Conservation (phyloP, 2,329 filamentous ascomycete species). For the Ceratocystis ficicola region DNA sequence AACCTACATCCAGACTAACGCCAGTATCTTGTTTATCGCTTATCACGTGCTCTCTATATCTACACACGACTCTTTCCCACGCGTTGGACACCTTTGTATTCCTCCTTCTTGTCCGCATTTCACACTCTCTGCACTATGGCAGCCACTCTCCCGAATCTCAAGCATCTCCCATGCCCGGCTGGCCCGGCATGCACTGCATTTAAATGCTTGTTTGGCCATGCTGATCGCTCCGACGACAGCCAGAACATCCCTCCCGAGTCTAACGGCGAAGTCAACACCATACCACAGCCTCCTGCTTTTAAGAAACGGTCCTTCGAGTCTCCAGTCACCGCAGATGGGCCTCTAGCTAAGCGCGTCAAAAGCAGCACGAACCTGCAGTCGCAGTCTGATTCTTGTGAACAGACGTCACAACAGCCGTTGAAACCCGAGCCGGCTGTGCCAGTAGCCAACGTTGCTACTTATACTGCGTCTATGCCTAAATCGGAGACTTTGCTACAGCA, state of each 20-base stretch:
- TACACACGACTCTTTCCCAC: background rate
- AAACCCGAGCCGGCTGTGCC: background rate
- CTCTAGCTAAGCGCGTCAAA: slow-evolving; percentile 28
- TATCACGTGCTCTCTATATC: background rate
- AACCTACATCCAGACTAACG: background rate
- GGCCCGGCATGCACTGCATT: slow-evolving; percentile 39
- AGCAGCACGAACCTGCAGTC: background rate
- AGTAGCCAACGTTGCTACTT: background rate
- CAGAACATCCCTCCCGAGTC: slow-evolving; percentile 25
- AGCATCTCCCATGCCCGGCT: slow-evolving; percentile 40
- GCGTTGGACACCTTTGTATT: background rate
- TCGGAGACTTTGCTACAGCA: background rate
- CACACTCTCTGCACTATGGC: background rate
- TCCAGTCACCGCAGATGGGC: slow-evolving; percentile 38
- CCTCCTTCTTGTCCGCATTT: background rate
- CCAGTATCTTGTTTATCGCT: background rate
- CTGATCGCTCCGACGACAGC: slow-evolving; percentile 19
- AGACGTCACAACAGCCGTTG: background rate
- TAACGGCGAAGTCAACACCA: background rate
- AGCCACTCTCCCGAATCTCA: slow-evolving; percentile 29
- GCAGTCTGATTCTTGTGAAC: background rate
- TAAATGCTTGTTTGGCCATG: slow-evolving; percentile 40
- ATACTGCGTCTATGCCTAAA: background rate
- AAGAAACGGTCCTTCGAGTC: slow-evolving; percentile 1
- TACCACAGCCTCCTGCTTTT: background rate